These are phyloP conservation scores for Pestalotiopsis sp. DNA, from an alignment of 2,329 filamentous ascomycete genomes.

Conservation along the genomic window DNA sequence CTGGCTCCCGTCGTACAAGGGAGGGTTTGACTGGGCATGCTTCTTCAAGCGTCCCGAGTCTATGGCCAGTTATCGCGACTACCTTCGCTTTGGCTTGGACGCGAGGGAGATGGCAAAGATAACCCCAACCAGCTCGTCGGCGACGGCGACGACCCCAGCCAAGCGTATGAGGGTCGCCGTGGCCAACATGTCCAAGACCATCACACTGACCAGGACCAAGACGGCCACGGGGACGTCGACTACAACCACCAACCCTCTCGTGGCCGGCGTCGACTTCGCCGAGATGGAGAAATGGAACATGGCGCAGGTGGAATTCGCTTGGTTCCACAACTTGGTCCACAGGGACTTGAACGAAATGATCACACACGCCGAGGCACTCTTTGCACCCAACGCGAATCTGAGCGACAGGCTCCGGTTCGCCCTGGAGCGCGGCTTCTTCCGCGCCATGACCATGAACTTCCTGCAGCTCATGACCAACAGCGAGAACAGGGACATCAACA, in stretches of 20 bases:
- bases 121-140: no score
- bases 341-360: no score
- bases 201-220: no score
- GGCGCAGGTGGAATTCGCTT: conserved; percentile 29
- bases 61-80: not conserved
- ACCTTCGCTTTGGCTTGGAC: not conserved
- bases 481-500: conserved; percentile 39
- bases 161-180: not conserved
- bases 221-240: no score
- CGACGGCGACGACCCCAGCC: no score
- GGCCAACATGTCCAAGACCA: not conserved
- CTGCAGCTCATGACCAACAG: conserved; percentile 38
- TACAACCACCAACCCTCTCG: no score
- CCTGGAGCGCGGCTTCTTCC: conserved; percentile 40
- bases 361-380: no score
- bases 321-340: not conserved
- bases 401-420: conserved; percentile 22
- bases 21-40: not conserved
- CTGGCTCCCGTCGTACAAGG: not conserved
- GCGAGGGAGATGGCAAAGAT: not conserved
- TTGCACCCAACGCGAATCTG: not conserved
- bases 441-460: conserved; percentile 46
- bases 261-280: no score
- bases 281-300: conserved; percentile 30
- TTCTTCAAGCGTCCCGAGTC: not conserved